A percentile compares a stretch with the other conserved stretches of the same genome.
phyloP scores from a whole-genome alignment of 2,329 filamentous ascomycete species.

The Tolypocladium ovalisporum region DNA sequence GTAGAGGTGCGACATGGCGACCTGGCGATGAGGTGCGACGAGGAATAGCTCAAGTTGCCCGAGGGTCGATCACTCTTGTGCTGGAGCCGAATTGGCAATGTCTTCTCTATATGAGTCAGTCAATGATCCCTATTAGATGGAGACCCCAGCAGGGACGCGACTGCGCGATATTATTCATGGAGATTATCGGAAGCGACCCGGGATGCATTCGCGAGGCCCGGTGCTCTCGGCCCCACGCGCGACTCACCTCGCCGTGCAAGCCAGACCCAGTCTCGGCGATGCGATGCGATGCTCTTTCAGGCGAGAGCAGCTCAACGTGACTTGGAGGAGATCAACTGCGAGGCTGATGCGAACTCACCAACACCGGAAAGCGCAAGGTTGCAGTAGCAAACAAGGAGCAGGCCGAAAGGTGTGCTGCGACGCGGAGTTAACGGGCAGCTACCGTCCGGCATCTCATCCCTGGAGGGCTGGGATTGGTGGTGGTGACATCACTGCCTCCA shows the following conservation, averaged over 20 bases:
- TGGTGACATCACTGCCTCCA: background rate
- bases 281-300: background rate
- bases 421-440: background rate
- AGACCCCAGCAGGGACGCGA: background rate
- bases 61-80: background rate
- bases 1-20: constrained; percentile 42
- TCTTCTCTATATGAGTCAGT: background rate
- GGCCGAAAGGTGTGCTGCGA: background rate
- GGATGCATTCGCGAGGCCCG: background rate
- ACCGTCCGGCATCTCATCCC: background rate
- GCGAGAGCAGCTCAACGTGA: background rate
- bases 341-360: background rate
- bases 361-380: background rate
- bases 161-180: background rate
- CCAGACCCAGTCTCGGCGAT: background rate
- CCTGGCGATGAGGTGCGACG: background rate
- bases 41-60: background rate
- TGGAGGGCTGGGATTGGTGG: background rate
- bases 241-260: background rate
- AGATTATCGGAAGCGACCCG: background rate
- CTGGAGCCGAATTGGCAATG: background rate
- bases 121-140: background rate
- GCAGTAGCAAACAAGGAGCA: background rate
- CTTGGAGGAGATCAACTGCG: background rate
- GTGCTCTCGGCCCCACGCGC: background rate